These are phyloP conservation scores for Psilocybe azurescens DNA, from an alignment of 768 basidiomycete species.

Conservation along the genomic window DNA sequence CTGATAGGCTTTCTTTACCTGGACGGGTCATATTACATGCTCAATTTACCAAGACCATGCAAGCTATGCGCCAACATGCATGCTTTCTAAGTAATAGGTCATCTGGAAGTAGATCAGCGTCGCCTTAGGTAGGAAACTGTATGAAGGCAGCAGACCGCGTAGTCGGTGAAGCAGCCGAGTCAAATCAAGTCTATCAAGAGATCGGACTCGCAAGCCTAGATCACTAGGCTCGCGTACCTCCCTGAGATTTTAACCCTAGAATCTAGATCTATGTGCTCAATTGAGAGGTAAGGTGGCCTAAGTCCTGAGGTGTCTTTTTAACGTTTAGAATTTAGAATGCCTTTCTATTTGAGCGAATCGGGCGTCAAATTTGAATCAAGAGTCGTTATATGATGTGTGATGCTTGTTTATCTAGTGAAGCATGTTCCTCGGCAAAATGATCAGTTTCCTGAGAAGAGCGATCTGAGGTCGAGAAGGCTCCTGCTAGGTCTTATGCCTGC, in stretches of 20 bases:
- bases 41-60: neutral
- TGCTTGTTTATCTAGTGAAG: no score
- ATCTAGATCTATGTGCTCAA: neutral
- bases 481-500: no score
- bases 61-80: neutral
- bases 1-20: no score
- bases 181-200: no score
- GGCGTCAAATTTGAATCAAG: neutral
- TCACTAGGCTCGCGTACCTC: neutral
- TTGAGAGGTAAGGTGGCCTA: neutral
- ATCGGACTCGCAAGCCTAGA: no score
- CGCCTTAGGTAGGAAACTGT: neutral
- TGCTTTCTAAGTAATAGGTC: no score
- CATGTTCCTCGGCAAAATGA: no score
- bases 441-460: no score
- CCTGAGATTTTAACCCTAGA: neutral
- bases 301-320: neutral
- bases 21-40: neutral
- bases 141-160: no score
- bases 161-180: no score
- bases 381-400: no score
- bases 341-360: neutral
- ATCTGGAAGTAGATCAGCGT: neutral
- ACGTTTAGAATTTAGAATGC: neutral
- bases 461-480: no score